Conservation (phyloP, 2,329 filamentous ascomycete genomes). For the Camptophora hylomeconis region DNA sequence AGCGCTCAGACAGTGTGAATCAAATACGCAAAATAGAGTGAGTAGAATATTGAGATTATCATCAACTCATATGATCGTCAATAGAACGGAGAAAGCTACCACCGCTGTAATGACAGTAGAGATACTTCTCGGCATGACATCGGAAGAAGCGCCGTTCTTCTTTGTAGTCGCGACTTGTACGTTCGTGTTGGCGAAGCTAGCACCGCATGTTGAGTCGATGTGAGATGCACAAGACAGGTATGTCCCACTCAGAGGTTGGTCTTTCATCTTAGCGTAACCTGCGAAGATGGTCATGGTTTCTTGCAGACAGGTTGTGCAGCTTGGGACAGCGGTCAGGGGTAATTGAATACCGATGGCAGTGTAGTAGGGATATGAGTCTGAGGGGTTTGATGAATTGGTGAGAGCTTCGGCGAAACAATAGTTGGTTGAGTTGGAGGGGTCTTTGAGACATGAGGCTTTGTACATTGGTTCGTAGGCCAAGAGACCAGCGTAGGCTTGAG, state of each 20-base stretch:
- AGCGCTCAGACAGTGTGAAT: too few species aligned
- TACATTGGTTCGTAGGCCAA: conserved; percentile 66
- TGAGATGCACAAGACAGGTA: conserved; percentile 61
- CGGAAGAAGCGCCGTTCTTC: too few species aligned
- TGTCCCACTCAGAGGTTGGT: conserved; percentile 52
- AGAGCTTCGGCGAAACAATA: conserved; percentile 77
- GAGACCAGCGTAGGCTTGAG: conserved; percentile 63
- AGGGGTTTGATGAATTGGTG: conserved; percentile 57
- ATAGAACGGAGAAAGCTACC: too few species aligned
- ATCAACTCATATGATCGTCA: too few species aligned
- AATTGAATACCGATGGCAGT: conserved; percentile 65
- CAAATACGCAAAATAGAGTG: too few species aligned
- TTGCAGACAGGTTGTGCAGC: conserved; percentile 63
- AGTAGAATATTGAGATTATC: too few species aligned
- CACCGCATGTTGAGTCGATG: conserved; percentile 54
- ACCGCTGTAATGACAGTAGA: too few species aligned
- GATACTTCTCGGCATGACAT: too few species aligned
- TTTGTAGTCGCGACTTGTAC: conserved; percentile 24
- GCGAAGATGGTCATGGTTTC: conserved; percentile 75
- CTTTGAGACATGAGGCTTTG: conserved; percentile 64
- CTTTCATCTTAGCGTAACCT: conserved; percentile 50
- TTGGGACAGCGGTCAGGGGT: conserved; percentile 53
- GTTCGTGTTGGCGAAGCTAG: conserved; percentile 39
- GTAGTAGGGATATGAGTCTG: conserved; percentile 72
- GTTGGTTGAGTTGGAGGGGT: conserved; percentile 49